Base-by-base conservation (phyloP, 2,329 filamentous ascomycete genomes). In the Stylonectria norvegica region DNA sequence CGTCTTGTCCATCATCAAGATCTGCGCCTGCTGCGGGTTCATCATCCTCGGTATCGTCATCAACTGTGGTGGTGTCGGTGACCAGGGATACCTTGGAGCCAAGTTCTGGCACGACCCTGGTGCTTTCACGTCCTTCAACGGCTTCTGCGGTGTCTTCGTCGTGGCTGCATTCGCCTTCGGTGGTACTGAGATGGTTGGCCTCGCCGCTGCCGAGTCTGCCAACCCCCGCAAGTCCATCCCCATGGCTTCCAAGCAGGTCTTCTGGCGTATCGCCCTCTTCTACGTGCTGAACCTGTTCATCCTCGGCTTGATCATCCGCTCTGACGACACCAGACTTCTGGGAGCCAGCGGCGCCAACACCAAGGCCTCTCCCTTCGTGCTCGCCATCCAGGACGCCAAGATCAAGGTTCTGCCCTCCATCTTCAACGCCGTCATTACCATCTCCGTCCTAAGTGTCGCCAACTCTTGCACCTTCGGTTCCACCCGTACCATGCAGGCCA, bases 381-480 rank as follows among this genome's bases (percentile, higher is more conserved):
- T 96, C 55, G 88, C 90, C 48, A 95, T 95, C 57, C 72, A 85
- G 52, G 85, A 89, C 49, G 88, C 89, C 3, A 83, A 86, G 14
- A 94, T 96, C 58, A 69, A 78, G 34, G 83, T 85, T 5, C 77
- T 96, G 6, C 88, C 89, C 3, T 89, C 85, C 1, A 78, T 96
- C 43, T 93, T 96, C 84, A 96, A 97, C 66, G 83, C 81, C 18
- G 89, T 96, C 48, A 95, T 96, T 62, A 81, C 96, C 61, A 81
- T 95, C 52, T 85, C 90, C 17, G 89, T 95, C 20, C 71, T 96
- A 25, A 94, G 88, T 1, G 90, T 96, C 45, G 89, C 89, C 47
- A 96, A 95, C 66, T 91, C 87, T 8, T 83, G 89, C 52, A 85
- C 96, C 45, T 97, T 95, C 58, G 91, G 89, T 28, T 91, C 88